Evolutionary conservation across 2,329 filamentous ascomycete genomes (phyloP), one percentile per base, ranked within the genome.

Genomic region (Sporothrix brasiliensis): DNA sequence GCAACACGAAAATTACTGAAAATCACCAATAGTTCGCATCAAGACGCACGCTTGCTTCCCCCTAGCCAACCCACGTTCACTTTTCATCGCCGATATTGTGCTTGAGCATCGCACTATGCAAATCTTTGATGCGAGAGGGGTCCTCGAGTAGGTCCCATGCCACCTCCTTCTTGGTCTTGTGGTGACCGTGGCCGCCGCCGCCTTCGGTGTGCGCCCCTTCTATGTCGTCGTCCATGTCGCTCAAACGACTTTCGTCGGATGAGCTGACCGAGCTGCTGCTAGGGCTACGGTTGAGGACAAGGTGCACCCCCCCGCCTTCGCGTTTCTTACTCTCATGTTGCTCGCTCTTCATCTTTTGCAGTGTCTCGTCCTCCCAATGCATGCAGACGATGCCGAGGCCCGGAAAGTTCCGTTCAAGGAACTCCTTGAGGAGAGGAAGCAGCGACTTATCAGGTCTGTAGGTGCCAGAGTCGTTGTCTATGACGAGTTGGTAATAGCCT

Each of bases 401-500:
- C 0, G 92, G 92, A 47, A 97, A 88, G 74, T 94, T 93, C 30
- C 79, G 79, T 44, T 89, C 81, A 2, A 98, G 80, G 77, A 93
- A 97, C 13, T 83, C 77, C 68, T 90, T 88, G 1, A 98, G 83
- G 0, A 89, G 78, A 0, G 92, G 91, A 1, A 98, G 85, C 11
- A 92, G 84, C 13, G 89, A 85, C 70, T 91, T 91, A 77, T 96
- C 93, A 0, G 94, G 94, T 0, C 94, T 88, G 79, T 98, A 98
- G 0, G 94, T 98, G 13, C 94, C 94, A 69, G 90, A 93, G 79
- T 97, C 94, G 76, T 98, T 98, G 82, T 98, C 94, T 77, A 98
- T 97, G 73, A 95, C 84, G 10, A 98, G 86, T 78, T 97, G 91
- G 79, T 97, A 98, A 77, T 85, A 84, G 68, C 79, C 77, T n/a